phyloP scores from a whole-genome alignment of 805 yeast genomes.

The Candida fluviatilis region DNA sequence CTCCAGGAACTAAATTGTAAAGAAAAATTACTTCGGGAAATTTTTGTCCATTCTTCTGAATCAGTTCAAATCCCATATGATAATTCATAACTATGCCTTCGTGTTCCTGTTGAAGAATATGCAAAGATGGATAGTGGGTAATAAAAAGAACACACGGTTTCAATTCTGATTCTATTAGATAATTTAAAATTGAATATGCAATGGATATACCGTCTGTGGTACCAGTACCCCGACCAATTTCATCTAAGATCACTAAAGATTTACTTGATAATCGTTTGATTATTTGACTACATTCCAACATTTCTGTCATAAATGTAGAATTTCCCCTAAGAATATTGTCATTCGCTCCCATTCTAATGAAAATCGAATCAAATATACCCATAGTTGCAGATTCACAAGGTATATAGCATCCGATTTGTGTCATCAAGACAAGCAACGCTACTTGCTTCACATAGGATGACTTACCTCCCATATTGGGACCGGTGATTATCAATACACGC shows the following conservation, averaged over 20 bases:
- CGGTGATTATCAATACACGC: conserved; percentile 65
- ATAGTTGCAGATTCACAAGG: conserved; percentile 61
- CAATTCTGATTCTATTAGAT: conserved; percentile 38
- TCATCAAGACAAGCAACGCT: conserved; percentile 66
- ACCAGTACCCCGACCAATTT: conserved; percentile 78
- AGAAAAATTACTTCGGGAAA: conserved; percentile 38
- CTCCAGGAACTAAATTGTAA: conserved; percentile 34
- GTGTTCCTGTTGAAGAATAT: conserved; percentile 42
- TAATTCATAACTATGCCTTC: conserved; percentile 47
- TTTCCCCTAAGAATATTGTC: conserved; percentile 73
- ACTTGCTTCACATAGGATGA: conserved; percentile 72
- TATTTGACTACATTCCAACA: conserved; percentile 61
- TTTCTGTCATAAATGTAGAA: conserved; percentile 80
- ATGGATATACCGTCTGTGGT: conserved; percentile 74
- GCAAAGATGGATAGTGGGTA: conserved; percentile 76
- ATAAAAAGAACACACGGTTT: conserved; percentile 67
- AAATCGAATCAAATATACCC: conserved; percentile 72
- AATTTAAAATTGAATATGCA: conserved; percentile 67
- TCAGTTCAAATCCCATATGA: conserved; percentile 65
- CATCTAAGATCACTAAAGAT: conserved; percentile 67
- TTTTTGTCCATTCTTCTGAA: conserved; percentile 21
- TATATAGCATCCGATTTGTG: conserved; percentile 72
- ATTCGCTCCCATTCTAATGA: conserved; percentile 81
- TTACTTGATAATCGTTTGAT: conserved; percentile 47
- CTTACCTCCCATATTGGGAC: conserved; percentile 90